Percentiles rank a stretch among this genome's conserved stretches.
Conservation (phyloP, 2,329 filamentous ascomycete species). For the Paecilomyces niveus region DNA sequence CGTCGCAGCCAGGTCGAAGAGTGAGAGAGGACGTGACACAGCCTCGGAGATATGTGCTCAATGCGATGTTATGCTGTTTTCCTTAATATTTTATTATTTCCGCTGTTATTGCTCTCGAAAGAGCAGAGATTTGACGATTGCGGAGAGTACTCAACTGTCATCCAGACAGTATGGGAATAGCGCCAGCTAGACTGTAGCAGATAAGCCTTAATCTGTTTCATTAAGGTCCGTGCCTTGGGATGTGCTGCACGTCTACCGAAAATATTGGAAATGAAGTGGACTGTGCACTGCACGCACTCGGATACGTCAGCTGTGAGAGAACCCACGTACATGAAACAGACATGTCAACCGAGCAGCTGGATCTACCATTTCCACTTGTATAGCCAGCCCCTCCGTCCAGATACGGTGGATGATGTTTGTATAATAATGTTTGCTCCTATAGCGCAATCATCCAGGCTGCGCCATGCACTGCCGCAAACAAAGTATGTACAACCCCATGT, state of each 20-base stretch:
- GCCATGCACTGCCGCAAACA: not conserved
- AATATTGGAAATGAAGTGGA: not conserved
- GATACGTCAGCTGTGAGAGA: not conserved
- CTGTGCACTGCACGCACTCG: not conserved
- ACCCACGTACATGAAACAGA: not conserved
- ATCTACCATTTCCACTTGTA: not conserved
- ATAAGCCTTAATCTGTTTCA: not conserved
- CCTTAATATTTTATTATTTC: not conserved
- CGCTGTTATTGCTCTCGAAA: not conserved
- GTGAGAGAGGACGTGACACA: not conserved
- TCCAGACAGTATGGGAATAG: not conserved
- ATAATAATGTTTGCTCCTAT: no score
- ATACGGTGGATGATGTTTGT: no score
- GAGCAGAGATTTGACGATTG: not conserved
- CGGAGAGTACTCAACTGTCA: not conserved
- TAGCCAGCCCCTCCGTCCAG: not conserved
- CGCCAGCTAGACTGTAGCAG: not conserved
- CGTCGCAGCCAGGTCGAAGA: not conserved
- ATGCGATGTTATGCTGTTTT: not conserved
- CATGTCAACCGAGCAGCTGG: not conserved
- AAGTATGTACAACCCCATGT: not conserved
- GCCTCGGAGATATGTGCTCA: not conserved
- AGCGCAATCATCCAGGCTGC: no score
- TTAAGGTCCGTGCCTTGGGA: not conserved
- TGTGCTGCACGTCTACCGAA: not conserved